phyloP scores from a whole-genome alignment of 2,329 filamentous ascomycete genomes.

The Hawksworthiomyces lignivorus region DNA sequence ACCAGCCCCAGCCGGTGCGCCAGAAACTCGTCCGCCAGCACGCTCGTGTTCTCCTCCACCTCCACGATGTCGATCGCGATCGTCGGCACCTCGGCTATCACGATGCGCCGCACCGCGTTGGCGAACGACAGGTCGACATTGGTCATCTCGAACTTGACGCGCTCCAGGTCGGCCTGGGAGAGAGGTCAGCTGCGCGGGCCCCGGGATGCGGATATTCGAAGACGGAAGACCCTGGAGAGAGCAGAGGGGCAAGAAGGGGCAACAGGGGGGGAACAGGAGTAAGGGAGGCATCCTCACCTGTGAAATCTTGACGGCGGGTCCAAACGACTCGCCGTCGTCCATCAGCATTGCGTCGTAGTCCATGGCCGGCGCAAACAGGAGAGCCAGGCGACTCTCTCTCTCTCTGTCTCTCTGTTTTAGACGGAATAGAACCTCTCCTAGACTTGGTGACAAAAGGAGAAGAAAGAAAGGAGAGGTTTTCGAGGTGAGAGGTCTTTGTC shows the following conservation, averaged over 20 bases:
- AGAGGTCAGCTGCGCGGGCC: not conserved
- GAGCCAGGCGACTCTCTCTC: not conserved
- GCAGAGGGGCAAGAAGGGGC: not conserved
- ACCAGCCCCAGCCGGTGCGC: slow-evolving; percentile 86
- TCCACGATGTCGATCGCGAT: slow-evolving; percentile 93
- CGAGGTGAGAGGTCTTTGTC: too few relatives aligned
- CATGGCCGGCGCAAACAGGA: slow-evolving; percentile 28
- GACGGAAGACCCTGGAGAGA: too few relatives aligned
- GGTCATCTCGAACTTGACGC: slow-evolving; percentile 85
- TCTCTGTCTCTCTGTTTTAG: too few relatives aligned
- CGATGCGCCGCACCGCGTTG: slow-evolving; percentile 83
- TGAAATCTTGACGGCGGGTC: slow-evolving; percentile 52
- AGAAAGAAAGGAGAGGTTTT: not conserved
- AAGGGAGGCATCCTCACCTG: slow-evolving; percentile 40
- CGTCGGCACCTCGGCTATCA: slow-evolving; percentile 89
- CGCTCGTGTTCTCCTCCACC: slow-evolving; percentile 88
- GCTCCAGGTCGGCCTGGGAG: slow-evolving; percentile 63
- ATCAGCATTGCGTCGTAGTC: slow-evolving; percentile 51
- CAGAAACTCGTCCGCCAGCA: slow-evolving; percentile 92
- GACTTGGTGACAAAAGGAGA: not conserved
- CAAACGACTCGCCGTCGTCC: slow-evolving; percentile 50
- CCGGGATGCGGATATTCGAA: not conserved
- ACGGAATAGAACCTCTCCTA: too few relatives aligned
- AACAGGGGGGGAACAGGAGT: slow-evolving; percentile 9
- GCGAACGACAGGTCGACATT: slow-evolving; percentile 87